Base-by-base conservation (phyloP, 2,329 filamentous ascomycete genomes). In the Colletotrichum sp. region DNA sequence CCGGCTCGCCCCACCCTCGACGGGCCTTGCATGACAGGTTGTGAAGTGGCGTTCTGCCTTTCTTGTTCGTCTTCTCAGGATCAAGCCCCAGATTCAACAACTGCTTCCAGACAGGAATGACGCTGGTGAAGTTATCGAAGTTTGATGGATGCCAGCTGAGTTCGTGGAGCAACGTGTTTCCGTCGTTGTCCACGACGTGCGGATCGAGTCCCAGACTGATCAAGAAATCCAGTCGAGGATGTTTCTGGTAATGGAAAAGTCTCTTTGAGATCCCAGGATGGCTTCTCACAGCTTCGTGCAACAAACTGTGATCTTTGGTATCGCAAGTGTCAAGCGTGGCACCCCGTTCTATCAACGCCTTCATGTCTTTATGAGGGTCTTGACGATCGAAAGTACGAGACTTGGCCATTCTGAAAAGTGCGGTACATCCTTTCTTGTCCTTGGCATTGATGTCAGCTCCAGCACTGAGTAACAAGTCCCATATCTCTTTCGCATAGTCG, bases 81-180 rank as follows among this genome's bases (percentile, higher is more conserved):
- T 78, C 72, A 1, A 78, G 47, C 0, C 76, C 76, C 4, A 78
- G 43, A 3, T 8, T 57, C 1, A 78, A 1, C 5, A 80, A 70
- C 6, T 58, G 12, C 31, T 66, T 38, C 77, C 76, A 79, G n/a
- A 76, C 31, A 3, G 29, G n/a, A 1, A 74, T 8, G 2, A 55
- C 16, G 8, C 18, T 58, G 47, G 15, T 1, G 5, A 0, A 29
- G 21, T 3, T 69, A 9, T 73, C 75, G 13, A 31, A n/a, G 16
- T 4, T 36, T 3, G 11, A n/a, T 0, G 24, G 2, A 16, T 36
- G 16, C 63, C 54, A 61, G 9, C 33, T 58, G 18, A 79, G 58
- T 34, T 78, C 75, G 66, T 81, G 79, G 9, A 80, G 75, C 1
- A 79, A 68, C 16, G 21, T 63, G n/a, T 80, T 79, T 5, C 78